Percentiles rank a stretch among this genome's conserved stretches.
These are phyloP conservation scores for Uronychia setigera DNA, from an alignment of 73 alveolate genomes.

Conservation along the genomic window DNA sequence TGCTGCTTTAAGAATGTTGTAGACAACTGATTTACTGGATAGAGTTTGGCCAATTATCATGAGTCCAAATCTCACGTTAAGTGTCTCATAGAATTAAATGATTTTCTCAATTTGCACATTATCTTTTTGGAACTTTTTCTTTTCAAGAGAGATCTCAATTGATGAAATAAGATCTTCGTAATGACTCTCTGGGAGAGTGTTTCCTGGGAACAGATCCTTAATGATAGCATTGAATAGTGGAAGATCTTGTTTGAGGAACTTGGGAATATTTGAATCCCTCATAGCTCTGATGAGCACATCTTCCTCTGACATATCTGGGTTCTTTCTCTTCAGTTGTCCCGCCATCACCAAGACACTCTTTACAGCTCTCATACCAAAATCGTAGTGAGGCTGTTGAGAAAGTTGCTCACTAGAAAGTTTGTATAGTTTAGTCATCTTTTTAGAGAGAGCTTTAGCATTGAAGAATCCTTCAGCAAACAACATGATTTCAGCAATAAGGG, in stretches of 20 bases:
- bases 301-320: conserved; percentile 91
- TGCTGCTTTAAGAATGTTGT: conserved; percentile 79
- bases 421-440: conserved; percentile 95
- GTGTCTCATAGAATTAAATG: conserved; percentile 92
- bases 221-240: conserved; percentile 92
- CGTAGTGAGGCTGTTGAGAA: conserved; percentile 87
- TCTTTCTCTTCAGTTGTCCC: conserved; percentile 82
- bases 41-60: conserved; percentile 97
- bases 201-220: conserved; percentile 95
- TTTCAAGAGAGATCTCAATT: conserved; percentile 10
- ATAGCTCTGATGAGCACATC: conserved; percentile 92
- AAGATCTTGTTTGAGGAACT: conserved; percentile 90
- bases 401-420: conserved; percentile 93
- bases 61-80: conserved; percentile 95
- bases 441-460: conserved; percentile 92
- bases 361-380: conserved; percentile 92
- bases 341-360: conserved; percentile 90
- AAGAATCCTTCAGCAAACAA: conserved; percentile 97
- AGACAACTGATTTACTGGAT: conserved; percentile 89
- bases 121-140: conserved; percentile 58
- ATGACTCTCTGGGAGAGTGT: conserved; percentile 71
- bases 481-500: conserved; percentile 96
- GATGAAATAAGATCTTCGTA: conserved; percentile 71
- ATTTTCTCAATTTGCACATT: conserved; percentile 83
- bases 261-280: conserved; percentile 94